A percentile compares a stretch with the other conserved stretches of the same genome.
These are phyloP conservation scores for Aspergillus mulundensis DNA, from an alignment of 495 filamentous ascomycete species.

Conservation along the genomic window DNA sequence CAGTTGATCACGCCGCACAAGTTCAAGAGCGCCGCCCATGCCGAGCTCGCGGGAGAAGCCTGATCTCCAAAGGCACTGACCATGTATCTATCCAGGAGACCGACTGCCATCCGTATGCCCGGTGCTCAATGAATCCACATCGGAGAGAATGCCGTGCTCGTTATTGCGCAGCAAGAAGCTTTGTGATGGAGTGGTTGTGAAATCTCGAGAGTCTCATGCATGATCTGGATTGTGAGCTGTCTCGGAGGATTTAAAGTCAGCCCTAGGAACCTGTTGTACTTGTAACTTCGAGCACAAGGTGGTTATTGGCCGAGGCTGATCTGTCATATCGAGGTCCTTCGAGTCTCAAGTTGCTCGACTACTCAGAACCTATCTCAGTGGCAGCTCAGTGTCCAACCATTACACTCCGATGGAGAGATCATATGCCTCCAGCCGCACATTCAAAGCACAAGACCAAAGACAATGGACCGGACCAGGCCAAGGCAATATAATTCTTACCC, in stretches of 20 bases:
- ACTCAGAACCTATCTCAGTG: background rate
- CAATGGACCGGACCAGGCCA: background rate
- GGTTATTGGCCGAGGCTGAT: background rate
- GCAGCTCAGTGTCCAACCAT: background rate
- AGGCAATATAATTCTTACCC: background rate
- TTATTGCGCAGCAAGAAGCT: background rate
- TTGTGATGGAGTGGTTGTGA: background rate
- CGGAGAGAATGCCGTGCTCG: background rate
- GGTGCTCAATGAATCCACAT: background rate
- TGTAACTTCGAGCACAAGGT: background rate
- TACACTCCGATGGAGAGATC: background rate
- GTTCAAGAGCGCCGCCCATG: background rate
- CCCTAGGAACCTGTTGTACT: background rate
- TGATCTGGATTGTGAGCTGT: background rate
- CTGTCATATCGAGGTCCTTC: background rate
- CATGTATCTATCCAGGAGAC: background rate
- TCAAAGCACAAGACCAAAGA: background rate
- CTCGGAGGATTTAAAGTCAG: slow-evolving; percentile 5
- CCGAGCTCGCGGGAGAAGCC: background rate
- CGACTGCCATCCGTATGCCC: background rate
- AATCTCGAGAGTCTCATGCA: background rate
- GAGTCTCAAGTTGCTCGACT: background rate
- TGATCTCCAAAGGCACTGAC: background rate
- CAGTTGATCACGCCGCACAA: background rate
- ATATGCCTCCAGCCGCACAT: background rate